phyloP scores from a whole-genome alignment of 495 filamentous ascomycete genomes.

The Penicillium riverlandense region DNA sequence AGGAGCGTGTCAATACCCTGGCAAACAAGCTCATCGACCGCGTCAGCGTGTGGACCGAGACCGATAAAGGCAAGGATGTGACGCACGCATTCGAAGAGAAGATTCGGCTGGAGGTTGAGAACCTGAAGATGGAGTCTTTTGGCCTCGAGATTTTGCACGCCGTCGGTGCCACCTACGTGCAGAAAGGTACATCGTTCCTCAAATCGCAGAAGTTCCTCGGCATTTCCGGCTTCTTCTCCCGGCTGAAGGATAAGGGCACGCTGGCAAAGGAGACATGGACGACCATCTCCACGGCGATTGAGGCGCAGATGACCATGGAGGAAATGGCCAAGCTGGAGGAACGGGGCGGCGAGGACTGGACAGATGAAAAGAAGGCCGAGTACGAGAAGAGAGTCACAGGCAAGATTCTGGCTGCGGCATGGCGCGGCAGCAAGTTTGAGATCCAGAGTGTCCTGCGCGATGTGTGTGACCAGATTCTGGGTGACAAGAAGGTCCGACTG shows the following conservation, averaged over 20 bases:
- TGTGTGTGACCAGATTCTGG: constrained; percentile 64
- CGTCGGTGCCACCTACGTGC: constrained; percentile 81
- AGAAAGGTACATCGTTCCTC: constrained; percentile 78
- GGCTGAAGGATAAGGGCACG: constrained; percentile 94
- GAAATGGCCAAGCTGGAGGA: constrained; percentile 97
- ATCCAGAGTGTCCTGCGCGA: constrained; percentile 93
- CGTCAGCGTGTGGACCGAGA: constrained; percentile 94
- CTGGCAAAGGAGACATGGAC: constrained; percentile 97
- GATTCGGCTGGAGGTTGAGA: constrained; percentile 91
- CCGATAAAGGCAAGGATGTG: constrained; percentile 79
- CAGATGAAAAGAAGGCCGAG: constrained; percentile 95
- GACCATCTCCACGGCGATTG: constrained; percentile 94
- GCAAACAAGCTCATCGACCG: constrained; percentile 80
- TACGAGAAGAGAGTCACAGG: constrained; percentile 92
- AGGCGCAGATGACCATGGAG: constrained; percentile 97
- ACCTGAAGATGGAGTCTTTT: constrained; percentile 98
- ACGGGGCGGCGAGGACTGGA: constrained; percentile 95
- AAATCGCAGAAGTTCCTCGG: constrained; percentile 96
- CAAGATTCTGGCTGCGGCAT: constrained; percentile 97
- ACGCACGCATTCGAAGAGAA: constrained; percentile 88
- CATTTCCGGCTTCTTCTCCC: constrained; percentile 86
- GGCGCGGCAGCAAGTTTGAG: constrained; percentile 95
- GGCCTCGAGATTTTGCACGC: constrained; percentile 95
- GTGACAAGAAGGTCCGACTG: constrained; percentile 76
- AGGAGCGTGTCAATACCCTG: constrained; percentile 82